A percentile compares a stretch with the other conserved stretches of the same genome.
Conservation (phyloP, 2,329 filamentous ascomycete species). For the Ciborinia camelliae region DNA sequence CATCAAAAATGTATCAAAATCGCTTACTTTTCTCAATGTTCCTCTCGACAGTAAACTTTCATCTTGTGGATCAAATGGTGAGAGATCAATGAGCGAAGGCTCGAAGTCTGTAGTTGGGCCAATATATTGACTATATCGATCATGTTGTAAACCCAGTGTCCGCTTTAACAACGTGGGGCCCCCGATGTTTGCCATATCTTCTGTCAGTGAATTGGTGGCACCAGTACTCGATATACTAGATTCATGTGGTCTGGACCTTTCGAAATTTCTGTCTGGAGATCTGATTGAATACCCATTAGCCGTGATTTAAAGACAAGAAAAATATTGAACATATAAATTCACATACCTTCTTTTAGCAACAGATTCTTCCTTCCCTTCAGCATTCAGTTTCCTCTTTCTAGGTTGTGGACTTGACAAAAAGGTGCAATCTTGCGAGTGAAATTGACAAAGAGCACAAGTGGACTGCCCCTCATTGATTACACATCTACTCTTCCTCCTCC, state of each 20-base stretch:
- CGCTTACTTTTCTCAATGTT: slow-evolving; percentile 71
- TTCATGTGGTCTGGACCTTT: slow-evolving; percentile 52
- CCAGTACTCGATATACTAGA: slow-evolving; percentile 60
- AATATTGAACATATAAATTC: neutral
- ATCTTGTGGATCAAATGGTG: slow-evolving; percentile 75
- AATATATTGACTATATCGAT: slow-evolving; percentile 79
- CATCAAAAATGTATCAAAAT: slow-evolving; percentile 75
- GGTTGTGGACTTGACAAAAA: slow-evolving; percentile 72
- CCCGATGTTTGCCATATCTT: slow-evolving; percentile 69
- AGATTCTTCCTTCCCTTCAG: slow-evolving; percentile 52
- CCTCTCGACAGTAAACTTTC: slow-evolving; percentile 70
- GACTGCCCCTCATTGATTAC: slow-evolving; percentile 72
- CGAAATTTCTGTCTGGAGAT: slow-evolving; percentile 55
- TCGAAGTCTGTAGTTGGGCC: slow-evolving; percentile 81
- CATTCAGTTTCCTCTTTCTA: slow-evolving; percentile 74
- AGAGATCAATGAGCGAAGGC: slow-evolving; percentile 76
- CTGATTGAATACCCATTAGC: slow-evolving; percentile 41
- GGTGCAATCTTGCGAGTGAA: slow-evolving; percentile 75
- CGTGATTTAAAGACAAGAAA: neutral
- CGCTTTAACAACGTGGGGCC: slow-evolving; percentile 63
- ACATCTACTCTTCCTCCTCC: slow-evolving; percentile 70
- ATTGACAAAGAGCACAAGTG: slow-evolving; percentile 72
- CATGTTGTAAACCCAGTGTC: slow-evolving; percentile 71
- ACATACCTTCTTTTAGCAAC: slow-evolving; percentile 65
- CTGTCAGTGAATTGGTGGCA: slow-evolving; percentile 60